Conservation (phyloP, 768 basidiomycete genomes). For the Kwoniella dejecticola region DNA sequence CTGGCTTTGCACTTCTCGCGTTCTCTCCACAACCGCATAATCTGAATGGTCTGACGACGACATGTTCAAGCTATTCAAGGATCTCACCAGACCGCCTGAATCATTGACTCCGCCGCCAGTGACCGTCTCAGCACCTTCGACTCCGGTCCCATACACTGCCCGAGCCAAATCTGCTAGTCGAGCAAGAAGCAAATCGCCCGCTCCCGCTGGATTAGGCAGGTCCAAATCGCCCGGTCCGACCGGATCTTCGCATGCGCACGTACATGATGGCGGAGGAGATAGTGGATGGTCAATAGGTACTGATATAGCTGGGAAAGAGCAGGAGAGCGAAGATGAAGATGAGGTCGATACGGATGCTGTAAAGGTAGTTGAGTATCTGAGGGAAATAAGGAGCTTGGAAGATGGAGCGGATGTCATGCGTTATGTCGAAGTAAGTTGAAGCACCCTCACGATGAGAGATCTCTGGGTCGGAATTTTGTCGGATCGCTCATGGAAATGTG, state of each 20-base stretch:
- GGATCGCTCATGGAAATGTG: background rate
- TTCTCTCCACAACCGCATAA: background rate
- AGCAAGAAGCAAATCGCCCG: constrained; percentile 19
- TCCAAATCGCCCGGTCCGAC: constrained; percentile 4
- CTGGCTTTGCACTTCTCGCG: too few species aligned
- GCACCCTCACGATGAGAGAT: too few species aligned
- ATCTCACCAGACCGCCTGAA: constrained; percentile 45
- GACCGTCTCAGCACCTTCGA: constrained; percentile 9
- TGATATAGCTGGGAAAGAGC: constrained; percentile 10
- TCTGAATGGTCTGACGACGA: background rate
- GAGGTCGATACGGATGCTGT: constrained; percentile 34
- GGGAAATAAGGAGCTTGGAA: constrained; percentile 23
- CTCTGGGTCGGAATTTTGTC: background rate
- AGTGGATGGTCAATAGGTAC: constrained; percentile 20
- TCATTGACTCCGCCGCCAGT: constrained; percentile 30
- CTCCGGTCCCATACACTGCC: constrained; percentile 5
- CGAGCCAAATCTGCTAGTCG: constrained; percentile 11
- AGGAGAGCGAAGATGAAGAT: constrained; percentile 27
- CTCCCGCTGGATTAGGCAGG: background rate
- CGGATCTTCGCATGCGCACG: background rate
- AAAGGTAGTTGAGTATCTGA: constrained; percentile 30
- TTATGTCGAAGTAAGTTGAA: constrained; percentile 41
- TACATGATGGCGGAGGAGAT: constrained; percentile 11
- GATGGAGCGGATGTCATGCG: constrained; percentile 33
- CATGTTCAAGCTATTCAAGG: constrained; percentile 55